A percentile compares a stretch with the other conserved stretches of the same genome.
These are phyloP conservation scores for Trichomonascus vanleenenianus DNA, from an alignment of 805 yeast genomes.

Conservation along the genomic window DNA sequence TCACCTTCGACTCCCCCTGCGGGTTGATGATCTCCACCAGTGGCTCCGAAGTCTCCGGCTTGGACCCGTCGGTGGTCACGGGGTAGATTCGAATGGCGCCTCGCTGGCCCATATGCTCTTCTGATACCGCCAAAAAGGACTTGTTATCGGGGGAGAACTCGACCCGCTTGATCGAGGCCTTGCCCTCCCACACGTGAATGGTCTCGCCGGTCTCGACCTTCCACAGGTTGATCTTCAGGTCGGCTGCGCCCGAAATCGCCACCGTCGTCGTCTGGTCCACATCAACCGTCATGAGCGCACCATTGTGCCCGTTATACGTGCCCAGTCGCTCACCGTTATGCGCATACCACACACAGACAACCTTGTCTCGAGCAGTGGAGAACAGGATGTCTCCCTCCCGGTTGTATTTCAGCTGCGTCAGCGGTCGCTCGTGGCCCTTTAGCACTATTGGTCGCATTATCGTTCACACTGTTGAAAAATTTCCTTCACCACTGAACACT, in stretches of 20 bases:
- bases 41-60: conserved; percentile 46
- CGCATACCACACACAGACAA: conserved; percentile 89
- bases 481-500: conserved; percentile 1
- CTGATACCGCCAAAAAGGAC: conserved; percentile 68
- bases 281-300: conserved; percentile 94
- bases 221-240: conserved; percentile 81
- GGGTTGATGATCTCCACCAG: conserved; percentile 50
- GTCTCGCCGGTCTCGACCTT: conserved; percentile 68
- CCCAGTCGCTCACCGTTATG: conserved; percentile 96
- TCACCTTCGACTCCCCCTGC: conserved; percentile 32
- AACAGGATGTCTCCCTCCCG: conserved; percentile 90
- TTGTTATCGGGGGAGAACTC: conserved; percentile 71
- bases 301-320: conserved; percentile 79
- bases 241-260: conserved; percentile 87
- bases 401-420: conserved; percentile 93
- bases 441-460: conserved; percentile 51
- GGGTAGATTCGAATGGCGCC: conserved; percentile 70
- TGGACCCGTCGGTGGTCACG: conserved; percentile 40
- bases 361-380: conserved; percentile 85
- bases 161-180: conserved; percentile 86
- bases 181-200: conserved; percentile 61
- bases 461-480: background rate
- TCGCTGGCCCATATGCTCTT: conserved; percentile 82
- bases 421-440: conserved; percentile 94
- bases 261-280: conserved; percentile 60